A percentile compares a stretch with the other conserved stretches of the same genome.
Evolutionary conservation across 179 eudicot genomes (phyloP).

Genomic region (Sideroxylon spinosum): DNA sequence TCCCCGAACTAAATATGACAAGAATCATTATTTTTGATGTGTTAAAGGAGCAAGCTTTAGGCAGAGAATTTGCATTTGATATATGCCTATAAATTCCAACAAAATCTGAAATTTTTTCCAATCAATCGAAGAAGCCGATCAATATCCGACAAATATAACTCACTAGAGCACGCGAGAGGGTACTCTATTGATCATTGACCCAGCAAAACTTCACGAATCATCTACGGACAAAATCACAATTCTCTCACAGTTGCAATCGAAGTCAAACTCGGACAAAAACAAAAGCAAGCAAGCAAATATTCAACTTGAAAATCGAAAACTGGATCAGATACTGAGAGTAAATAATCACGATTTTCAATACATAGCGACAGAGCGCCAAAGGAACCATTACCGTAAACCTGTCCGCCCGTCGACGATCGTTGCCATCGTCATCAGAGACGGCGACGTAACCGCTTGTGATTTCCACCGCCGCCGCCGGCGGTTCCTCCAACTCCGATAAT

Average conservation of each 20-base stretch:
- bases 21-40: too few species aligned
- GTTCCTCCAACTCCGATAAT: neutral
- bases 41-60: too few species aligned
- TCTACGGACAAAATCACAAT: neutral
- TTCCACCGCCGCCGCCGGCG: neutral
- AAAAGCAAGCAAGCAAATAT: neutral
- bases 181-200: too few species aligned
- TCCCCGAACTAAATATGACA: neutral
- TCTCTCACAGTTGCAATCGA: neutral
- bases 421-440: neutral
- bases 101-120: too few species aligned
- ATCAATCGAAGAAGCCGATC: too few species aligned
- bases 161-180: too few species aligned
- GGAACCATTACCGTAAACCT: conserved; percentile 10
- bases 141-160: too few species aligned
- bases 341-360: neutral
- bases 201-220: too few species aligned
- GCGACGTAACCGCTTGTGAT: neutral
- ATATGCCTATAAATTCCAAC: too few species aligned
- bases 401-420: neutral
- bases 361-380: neutral
- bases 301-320: neutral
- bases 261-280: neutral
- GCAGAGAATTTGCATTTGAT: too few species aligned
- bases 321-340: neutral